Base-by-base conservation (phyloP, 1,284 basidiomycete genomes). In the Ustilago tritici region DNA sequence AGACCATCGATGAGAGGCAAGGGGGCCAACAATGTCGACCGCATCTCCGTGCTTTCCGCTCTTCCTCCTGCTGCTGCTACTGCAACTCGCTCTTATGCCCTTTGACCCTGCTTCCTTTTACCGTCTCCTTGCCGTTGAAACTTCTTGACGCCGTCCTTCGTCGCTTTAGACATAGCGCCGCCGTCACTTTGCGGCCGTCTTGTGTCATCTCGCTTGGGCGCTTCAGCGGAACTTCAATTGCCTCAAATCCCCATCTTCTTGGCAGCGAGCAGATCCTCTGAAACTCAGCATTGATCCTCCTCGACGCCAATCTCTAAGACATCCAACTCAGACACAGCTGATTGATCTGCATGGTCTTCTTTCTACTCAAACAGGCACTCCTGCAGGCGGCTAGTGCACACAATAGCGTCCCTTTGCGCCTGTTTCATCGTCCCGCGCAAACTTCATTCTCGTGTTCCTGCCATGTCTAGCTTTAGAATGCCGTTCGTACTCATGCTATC, bases 291-390 rank as follows among this genome's bases (percentile, higher is more conserved):
- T 19, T 11, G 52, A 54, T 61, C 52, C 49, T 41, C 59, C 15
- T 61, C 32, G 46, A 15, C 56, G 23, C 38, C 55, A 12, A 46
- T 56, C 28, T 61, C 61, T 47, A 31, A 46, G 43, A 23, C 43
- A 15, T 17, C n/a, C 40, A 41, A 49, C 46, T 49, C n/a, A 49
- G 47, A 49, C 23, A 49, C 47, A 40, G 31, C 15, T 34, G 6
- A 50, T n/a, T 54, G 56, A 65, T 57, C 62, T 19, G 32, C 62
- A 53, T 58, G 49, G 53, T 58, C 62, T 58, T 58, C 62, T 35
- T 54, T 28, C 11, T 23, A 43, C 31, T 53, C 56, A 65, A 49
- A 65, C 62, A 65, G 62, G 62, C 49, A 58, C 56, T 64, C 47
- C 55, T 19, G 36, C 4, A 64, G 31, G 56, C 55, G 54, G 41